Evolutionary conservation across 768 basidiomycete genomes (phyloP).

Genomic region (Termitomyces sp.): DNA sequence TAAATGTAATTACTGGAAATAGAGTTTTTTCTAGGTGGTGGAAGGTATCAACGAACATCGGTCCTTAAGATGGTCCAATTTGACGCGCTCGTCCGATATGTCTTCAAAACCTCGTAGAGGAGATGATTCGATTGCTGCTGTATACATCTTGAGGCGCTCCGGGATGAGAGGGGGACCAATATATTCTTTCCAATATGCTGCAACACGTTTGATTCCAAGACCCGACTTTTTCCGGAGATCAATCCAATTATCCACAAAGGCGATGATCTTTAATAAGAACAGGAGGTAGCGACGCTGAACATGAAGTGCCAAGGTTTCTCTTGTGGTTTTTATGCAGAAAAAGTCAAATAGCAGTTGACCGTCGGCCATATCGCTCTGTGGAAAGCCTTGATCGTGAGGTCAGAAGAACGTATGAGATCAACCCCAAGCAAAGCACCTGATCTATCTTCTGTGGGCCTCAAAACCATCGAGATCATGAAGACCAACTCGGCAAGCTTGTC

Average conservation of each 20-base stretch:
- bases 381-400: not conserved
- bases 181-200: not conserved
- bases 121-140: not conserved
- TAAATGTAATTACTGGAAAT: not conserved
- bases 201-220: rapidly evolving
- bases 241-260: not conserved
- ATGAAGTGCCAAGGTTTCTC: not conserved
- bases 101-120: not conserved
- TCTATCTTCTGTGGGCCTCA: not conserved
- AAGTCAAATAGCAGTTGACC: not conserved
- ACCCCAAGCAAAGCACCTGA: not conserved
- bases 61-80: rapidly evolving
- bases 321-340: not conserved
- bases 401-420: not conserved
- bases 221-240: not conserved
- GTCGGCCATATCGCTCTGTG: not conserved
- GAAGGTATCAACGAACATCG: not conserved
- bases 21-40: not conserved
- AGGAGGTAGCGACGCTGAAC: not conserved
- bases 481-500: constrained; percentile 2
- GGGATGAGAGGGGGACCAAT: not conserved
- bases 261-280: not conserved
- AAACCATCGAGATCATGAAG: not conserved
- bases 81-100: not conserved
- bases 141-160: not conserved